Conservation (phyloP, 306 rosid species). For the Adenanthera pavonina region DNA sequence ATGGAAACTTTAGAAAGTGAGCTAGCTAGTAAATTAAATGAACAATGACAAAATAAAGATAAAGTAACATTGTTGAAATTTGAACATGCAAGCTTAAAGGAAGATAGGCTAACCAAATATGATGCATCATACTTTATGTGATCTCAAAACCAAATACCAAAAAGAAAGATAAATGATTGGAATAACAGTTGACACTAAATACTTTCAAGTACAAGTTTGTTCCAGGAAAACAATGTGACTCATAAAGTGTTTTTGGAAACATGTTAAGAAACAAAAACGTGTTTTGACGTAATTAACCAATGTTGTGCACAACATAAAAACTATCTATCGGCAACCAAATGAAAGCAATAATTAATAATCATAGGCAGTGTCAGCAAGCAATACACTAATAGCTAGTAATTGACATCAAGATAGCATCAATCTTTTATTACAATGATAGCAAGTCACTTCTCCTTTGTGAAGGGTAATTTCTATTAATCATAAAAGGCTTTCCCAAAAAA, state of each 20-base stretch:
- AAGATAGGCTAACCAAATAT: not conserved
- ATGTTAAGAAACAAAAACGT: not conserved
- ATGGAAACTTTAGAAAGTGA: not conserved
- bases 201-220: slow-evolving; percentile 6
- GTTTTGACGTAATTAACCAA: not conserved
- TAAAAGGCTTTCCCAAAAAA: too few species aligned
- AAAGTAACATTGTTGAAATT: not conserved
- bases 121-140: not conserved
- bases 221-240: slow-evolving; percentile 5
- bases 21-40: slow-evolving; percentile 1
- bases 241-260: not conserved
- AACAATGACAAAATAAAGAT: not conserved
- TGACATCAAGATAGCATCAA: not conserved
- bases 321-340: slow-evolving; percentile 13
- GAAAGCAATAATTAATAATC: not conserved
- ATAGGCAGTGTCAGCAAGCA: not conserved
- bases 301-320: not conserved
- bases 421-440: not conserved
- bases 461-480: not conserved
- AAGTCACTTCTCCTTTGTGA: not conserved
- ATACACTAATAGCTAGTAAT: not conserved
- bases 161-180: not conserved
- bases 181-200: not conserved
- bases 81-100: not conserved
- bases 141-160: not conserved